Conservation (phyloP, 140 eudicot species). For the Anethum foeniculum region DNA sequence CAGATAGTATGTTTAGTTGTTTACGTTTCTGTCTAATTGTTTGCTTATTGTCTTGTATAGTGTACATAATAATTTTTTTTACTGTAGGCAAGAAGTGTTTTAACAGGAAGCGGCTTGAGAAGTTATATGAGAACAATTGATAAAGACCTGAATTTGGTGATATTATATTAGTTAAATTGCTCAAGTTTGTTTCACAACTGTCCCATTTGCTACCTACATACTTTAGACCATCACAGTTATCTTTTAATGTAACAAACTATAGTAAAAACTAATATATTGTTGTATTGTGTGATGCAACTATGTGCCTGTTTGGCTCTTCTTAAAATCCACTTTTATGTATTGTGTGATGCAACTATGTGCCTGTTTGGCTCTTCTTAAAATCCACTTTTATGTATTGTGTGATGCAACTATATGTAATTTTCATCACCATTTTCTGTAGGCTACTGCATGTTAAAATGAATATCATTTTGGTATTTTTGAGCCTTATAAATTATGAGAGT, state of each 20-base stretch:
- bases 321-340: too few species aligned
- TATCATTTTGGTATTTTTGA: background rate
- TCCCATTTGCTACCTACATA: background rate
- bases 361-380: too few species aligned
- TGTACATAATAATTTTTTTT: background rate
- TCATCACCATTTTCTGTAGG: background rate
- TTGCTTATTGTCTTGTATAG: background rate
- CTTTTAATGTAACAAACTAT: background rate
- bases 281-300: background rate
- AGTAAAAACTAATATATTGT: background rate
- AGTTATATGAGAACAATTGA: background rate
- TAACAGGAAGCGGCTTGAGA: background rate
- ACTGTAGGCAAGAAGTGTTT: conserved; percentile 2
- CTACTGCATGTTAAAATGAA: background rate
- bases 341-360: too few species aligned
- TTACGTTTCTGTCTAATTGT: background rate
- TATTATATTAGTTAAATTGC: background rate
- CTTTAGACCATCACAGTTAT: background rate
- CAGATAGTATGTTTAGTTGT: background rate
- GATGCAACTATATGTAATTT: background rate
- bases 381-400: too few species aligned
- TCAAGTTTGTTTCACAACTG: background rate
- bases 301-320: too few species aligned
- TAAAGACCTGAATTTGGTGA: background rate
- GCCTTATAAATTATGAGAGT: background rate